A percentile compares a stretch with the other conserved stretches of the same genome.
These are phyloP conservation scores for Micractinium sp. DNA, from an alignment of 139 green algal species.

Conservation along the genomic window DNA sequence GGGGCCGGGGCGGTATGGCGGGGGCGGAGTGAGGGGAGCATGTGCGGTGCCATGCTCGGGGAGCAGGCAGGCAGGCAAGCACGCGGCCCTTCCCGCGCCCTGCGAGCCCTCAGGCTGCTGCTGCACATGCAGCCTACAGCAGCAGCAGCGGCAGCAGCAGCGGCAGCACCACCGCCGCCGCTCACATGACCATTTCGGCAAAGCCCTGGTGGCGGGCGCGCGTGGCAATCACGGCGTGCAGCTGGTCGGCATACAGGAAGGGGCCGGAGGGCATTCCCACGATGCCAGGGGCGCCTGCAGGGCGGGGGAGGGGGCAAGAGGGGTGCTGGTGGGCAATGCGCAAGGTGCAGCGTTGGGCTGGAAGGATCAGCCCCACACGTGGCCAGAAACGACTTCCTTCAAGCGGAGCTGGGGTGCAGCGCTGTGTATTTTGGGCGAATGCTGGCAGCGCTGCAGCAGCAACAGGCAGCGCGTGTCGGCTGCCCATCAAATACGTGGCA, in stretches of 20 bases:
- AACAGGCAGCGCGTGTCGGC: too few relatives aligned
- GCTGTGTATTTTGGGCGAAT: too few relatives aligned
- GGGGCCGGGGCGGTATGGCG: too few relatives aligned
- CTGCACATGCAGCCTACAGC: too few relatives aligned
- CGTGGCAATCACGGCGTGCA: conserved; percentile 69
- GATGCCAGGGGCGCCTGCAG: conserved; percentile 71
- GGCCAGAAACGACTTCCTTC: too few relatives aligned
- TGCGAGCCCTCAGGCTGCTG: too few relatives aligned
- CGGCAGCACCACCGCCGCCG: background rate
- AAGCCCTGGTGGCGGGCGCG: conserved; percentile 66
- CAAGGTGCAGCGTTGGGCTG: background rate
- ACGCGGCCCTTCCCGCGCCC: too few relatives aligned
- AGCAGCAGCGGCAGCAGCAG: background rate
- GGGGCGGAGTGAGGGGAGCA: background rate
- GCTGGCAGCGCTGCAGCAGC: too few relatives aligned
- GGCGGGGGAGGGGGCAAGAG: background rate
- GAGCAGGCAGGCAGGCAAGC: background rate
- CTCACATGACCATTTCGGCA: conserved; percentile 80
- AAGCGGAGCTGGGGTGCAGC: too few relatives aligned
- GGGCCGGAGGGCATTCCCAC: conserved; percentile 89
- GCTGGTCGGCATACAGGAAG: conserved; percentile 92
- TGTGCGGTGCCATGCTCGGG: background rate
- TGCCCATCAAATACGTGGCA: too few relatives aligned
- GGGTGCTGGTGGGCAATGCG: background rate
- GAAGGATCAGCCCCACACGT: too few relatives aligned